Conservation (phyloP, 2,329 filamentous ascomycete species). For the Colletotrichum lini region DNA sequence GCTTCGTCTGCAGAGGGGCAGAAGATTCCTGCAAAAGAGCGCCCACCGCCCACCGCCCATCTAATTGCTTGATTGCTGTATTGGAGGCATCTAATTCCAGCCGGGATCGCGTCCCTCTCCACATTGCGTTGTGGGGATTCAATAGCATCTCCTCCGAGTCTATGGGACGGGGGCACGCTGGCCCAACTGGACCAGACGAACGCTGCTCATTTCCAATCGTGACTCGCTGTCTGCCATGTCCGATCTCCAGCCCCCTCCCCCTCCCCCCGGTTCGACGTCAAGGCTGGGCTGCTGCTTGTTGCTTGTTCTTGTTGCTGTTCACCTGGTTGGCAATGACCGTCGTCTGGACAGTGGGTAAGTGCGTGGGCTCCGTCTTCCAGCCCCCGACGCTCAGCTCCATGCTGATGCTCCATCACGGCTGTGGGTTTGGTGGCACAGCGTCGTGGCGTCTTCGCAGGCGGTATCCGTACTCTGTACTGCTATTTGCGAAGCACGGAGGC, state of each 20-base stretch:
- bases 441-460: constrained; percentile 5
- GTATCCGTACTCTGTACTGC: not conserved
- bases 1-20: not conserved
- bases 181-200: constrained; percentile 37
- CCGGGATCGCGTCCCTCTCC: constrained; percentile 26
- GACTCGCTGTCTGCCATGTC: constrained; percentile 28
- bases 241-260: constrained; percentile 34
- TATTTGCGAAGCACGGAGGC: constrained; percentile 19
- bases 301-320: not conserved
- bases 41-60: constrained; percentile 22
- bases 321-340: constrained; percentile 10
- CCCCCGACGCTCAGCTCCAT: constrained; percentile 7
- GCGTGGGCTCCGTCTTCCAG: constrained; percentile 1
- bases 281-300: constrained; percentile 23
- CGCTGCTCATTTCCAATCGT: constrained; percentile 40
- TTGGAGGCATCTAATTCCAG: constrained; percentile 17
- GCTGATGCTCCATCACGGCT: not conserved
- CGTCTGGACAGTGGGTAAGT: not conserved
- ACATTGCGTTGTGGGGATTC: constrained; percentile 20
- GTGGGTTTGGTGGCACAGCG: constrained; percentile 37
- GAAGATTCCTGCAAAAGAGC: not conserved
- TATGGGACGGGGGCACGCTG: not conserved
- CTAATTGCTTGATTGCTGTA: constrained; percentile 37
- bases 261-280: not conserved
- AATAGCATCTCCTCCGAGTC: constrained; percentile 10